Conservation (phyloP, 192 early-diverging fungal species). For the Entophlyctis luteolus region DNA sequence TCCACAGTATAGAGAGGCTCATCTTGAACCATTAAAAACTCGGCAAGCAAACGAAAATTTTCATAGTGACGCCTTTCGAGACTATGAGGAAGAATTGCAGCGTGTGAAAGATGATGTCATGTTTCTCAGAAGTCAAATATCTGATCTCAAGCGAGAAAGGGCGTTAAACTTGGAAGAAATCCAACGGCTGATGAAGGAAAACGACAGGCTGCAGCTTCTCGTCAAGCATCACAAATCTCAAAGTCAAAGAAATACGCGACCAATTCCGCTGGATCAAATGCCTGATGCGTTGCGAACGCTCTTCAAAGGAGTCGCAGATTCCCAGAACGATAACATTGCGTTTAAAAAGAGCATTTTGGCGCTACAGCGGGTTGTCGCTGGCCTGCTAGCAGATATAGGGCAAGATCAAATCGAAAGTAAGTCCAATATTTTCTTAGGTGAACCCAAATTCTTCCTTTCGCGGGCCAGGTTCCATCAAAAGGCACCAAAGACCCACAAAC, state of each 20-base stretch:
- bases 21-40: not conserved
- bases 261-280: not conserved
- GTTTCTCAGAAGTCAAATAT: slow-evolving; percentile 19
- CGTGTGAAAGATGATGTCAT: no score
- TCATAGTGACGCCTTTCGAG: no score
- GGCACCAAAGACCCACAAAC: not conserved
- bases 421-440: not conserved
- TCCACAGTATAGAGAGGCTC: not conserved
- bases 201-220: slow-evolving; percentile 41
- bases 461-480: not conserved
- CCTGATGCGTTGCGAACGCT: not conserved
- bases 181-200: slow-evolving; percentile 37
- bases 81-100: no score
- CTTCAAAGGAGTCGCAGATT: not conserved
- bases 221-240: slow-evolving; percentile 30
- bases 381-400: not conserved
- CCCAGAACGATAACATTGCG: not conserved
- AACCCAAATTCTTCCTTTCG: not conserved
- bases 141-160: slow-evolving; percentile 17
- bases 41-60: no score
- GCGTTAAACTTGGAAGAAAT: slow-evolving; percentile 32
- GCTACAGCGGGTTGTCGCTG: not conserved
- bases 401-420: not conserved
- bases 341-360: slow-evolving; percentile 7
- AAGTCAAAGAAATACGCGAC: not conserved